Conservation (phyloP, 1,139 yeast species). For the Saccharomyces pastorianus region DNA sequence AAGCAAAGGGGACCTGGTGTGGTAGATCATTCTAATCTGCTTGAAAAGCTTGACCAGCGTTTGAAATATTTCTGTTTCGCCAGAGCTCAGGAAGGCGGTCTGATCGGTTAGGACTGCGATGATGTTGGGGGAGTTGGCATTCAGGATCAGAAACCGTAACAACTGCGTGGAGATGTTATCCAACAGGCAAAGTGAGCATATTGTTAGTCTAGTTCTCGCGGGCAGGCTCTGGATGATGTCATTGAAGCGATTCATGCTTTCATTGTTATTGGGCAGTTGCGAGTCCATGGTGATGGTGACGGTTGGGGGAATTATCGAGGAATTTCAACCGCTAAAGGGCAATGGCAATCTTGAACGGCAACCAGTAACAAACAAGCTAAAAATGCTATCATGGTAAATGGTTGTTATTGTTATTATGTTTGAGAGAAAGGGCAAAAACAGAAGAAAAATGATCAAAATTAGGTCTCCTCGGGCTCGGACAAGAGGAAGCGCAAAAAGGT, state of each 20-base stretch:
- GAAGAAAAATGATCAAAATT: background rate
- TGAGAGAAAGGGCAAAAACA: background rate
- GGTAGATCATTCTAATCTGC: constrained; percentile 56
- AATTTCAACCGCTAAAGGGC: background rate
- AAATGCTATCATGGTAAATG: background rate
- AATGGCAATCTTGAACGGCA: background rate
- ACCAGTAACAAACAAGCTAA: too few species aligned
- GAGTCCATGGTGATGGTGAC: background rate
- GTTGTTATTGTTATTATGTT: background rate
- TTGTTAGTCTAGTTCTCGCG: constrained; percentile 18
- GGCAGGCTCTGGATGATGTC: constrained; percentile 23
- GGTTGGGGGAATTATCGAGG: background rate
- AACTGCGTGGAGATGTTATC: constrained; percentile 28
- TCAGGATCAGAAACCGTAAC: constrained; percentile 23
- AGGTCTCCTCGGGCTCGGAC: background rate
- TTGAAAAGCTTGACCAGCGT: constrained; percentile 69
- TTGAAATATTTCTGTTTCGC: constrained; percentile 65
- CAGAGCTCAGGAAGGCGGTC: constrained; percentile 14
- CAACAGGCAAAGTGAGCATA: constrained; percentile 21
- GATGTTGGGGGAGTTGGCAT: constrained; percentile 22
- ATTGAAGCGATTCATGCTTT: constrained; percentile 20
- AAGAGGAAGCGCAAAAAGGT: background rate
- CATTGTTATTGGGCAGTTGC: constrained; percentile 3
- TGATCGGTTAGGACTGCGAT: constrained; percentile 19
- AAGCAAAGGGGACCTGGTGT: constrained; percentile 59